Evolutionary conservation across 1,139 yeast genomes (phyloP).

Genomic region (Pichia sp.): DNA sequence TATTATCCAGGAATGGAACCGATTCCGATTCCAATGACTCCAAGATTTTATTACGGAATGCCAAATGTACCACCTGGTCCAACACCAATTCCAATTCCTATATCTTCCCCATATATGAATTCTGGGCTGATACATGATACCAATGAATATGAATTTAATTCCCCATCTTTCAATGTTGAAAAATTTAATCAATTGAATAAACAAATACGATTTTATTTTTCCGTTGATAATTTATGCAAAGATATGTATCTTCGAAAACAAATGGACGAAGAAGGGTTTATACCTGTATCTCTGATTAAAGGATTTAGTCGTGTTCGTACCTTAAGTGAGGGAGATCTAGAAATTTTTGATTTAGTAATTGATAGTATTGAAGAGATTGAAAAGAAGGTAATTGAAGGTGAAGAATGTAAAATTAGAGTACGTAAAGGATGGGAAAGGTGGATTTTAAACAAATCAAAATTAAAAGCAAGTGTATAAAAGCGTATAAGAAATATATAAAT

Average conservation of each 20-base stretch:
- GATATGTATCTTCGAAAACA: conserved; percentile 70
- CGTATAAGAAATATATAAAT: background rate
- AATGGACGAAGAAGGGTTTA: conserved; percentile 71
- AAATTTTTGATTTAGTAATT: conserved; percentile 32
- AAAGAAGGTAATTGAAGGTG: conserved; percentile 18
- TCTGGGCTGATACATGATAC: no score
- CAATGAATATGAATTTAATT: no score
- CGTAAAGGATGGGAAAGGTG: conserved; percentile 40
- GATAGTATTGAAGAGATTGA: conserved; percentile 35
- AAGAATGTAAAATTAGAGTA: conserved; percentile 35
- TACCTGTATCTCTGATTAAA: conserved; percentile 54
- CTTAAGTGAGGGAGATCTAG: conserved; percentile 41
- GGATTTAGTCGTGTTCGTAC: conserved; percentile 65
- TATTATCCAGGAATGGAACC: background rate
- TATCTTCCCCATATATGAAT: no score
- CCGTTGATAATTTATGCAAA: conserved; percentile 76
- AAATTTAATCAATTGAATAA: conserved; percentile 26
- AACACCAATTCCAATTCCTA: background rate
- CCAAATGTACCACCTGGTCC: background rate
- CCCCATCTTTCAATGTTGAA: no score
- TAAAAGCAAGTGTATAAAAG: background rate
- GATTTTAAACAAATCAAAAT: conserved; percentile 29
- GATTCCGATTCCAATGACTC: background rate
- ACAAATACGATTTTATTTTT: conserved; percentile 83
- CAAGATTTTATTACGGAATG: conserved; percentile 1